Base-by-base conservation (phyloP, 208 protist genomes). In the Crithidia acanthocephali region DNA sequence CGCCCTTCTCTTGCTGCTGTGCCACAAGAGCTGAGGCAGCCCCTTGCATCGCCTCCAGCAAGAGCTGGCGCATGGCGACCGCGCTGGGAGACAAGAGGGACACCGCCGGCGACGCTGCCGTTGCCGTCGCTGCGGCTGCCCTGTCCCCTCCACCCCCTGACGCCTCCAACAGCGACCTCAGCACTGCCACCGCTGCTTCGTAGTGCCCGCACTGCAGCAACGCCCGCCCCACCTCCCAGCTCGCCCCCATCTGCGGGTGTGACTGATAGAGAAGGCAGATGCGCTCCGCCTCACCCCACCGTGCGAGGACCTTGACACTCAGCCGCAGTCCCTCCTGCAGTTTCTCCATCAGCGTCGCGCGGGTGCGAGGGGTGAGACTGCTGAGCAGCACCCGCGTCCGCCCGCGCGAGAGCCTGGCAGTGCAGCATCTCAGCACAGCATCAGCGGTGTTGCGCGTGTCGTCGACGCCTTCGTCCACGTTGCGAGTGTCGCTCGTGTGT, bases 171-270 rank as follows among this genome's bases (percentile, higher is more conserved):
- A 92, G 76, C 25, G 72, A 33, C 53, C 70, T 50, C 40, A 90
- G 80, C 23, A 81, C 78, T 28, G 18, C 44, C 16, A 94, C 45
- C 10, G 89, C 89, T 16, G 65, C 83, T 16, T 50, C 53, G 68
- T 82, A 72, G 25, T 79, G 68, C 23, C 81, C 81, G n/a, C 75
- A 71, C 35, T 79, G 72, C 40, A 87, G 53, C 40, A 91, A 56
- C 25, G 86, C 81, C 32, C 79, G 69, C 2, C 82, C 86, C 16
- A 85, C 79, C 63, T 94, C 89, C 89, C 86, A 94, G 58, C 79
- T 85, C 3, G 79, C 72, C n/a, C 84, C 86, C 44, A 94, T 78
- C 6, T 35, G 40, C 15, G 86, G 86, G 65, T 83, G 86, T 9
- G 58, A 37, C 8, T 53, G 42, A 59, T 89, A 69, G 8, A 90